These are phyloP conservation scores for Bidens hawaiensis DNA, from an alignment of 140 eudicot genomes.

Conservation along the genomic window DNA sequence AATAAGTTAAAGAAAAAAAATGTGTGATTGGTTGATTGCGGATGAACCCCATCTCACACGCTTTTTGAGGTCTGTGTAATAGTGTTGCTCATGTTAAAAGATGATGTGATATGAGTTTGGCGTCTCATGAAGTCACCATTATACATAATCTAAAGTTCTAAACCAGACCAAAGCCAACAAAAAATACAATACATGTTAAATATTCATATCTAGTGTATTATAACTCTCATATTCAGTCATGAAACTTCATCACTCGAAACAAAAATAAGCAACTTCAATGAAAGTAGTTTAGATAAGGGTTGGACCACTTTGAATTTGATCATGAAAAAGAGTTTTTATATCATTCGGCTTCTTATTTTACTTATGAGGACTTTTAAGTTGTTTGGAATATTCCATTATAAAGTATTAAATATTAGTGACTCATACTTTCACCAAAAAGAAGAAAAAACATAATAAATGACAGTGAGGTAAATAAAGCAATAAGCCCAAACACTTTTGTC, in stretches of 20 bases:
- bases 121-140: no score
- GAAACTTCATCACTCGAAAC: neutral
- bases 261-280: neutral
- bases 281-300: neutral
- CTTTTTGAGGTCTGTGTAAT: no score
- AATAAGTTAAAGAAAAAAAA: no score
- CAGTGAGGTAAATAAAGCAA: neutral
- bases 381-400: neutral
- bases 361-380: neutral
- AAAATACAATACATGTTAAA: neutral
- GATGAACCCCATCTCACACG: no score
- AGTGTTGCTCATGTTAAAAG: no score
- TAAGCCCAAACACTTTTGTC: neutral
- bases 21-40: no score
- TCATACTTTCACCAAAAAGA: neutral
- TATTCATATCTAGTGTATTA: no score
- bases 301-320: conserved; percentile 4
- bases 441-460: neutral
- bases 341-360: neutral
- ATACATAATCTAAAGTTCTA: no score
- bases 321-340: neutral
- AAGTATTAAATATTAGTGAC: neutral
- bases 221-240: no score
- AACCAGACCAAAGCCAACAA: no score
- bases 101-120: no score